These are phyloP conservation scores for Rhexocercosporidium sp. DNA, from an alignment of 2,329 filamentous ascomycete species.

Conservation along the genomic window DNA sequence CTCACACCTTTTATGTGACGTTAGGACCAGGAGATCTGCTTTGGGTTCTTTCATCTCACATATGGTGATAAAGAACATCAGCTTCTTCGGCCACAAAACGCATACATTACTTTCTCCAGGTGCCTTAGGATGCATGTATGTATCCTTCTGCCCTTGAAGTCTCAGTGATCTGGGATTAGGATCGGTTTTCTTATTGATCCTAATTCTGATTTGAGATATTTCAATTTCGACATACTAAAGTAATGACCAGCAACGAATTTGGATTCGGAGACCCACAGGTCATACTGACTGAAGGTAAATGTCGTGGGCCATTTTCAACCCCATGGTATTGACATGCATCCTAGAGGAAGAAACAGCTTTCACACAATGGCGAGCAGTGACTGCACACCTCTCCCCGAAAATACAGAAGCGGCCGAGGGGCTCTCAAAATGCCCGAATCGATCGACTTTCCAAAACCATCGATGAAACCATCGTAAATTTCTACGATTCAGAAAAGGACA, in stretches of 20 bases:
- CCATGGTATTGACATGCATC: background rate
- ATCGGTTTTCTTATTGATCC: too few relatives aligned
- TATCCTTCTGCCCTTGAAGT: too few relatives aligned
- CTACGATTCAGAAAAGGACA: constrained; percentile 7
- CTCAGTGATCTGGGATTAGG: too few relatives aligned
- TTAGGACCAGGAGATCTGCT: constrained; percentile 14
- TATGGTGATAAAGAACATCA: constrained; percentile 20
- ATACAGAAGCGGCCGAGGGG: constrained; percentile 6
- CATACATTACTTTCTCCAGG: constrained; percentile 15
- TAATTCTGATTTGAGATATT: too few relatives aligned
- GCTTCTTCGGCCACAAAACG: constrained; percentile 12
- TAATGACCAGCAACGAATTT: too few relatives aligned
- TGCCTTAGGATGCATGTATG: constrained; percentile 10
- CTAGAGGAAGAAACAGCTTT: constrained; percentile 18
- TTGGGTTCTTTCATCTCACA: constrained; percentile 13
- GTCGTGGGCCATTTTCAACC: too few relatives aligned
- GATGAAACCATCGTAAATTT: constrained; percentile 14
- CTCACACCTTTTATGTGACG: constrained; percentile 16
- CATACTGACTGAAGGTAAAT: constrained; percentile 11
- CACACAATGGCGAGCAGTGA: constrained; percentile 18
- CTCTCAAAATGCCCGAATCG: constrained; percentile 13
- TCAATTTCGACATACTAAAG: too few relatives aligned
- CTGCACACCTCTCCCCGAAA: constrained; percentile 17
- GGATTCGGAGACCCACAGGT: constrained; percentile 12
- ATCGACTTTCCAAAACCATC: constrained; percentile 8